A percentile compares a stretch with the other conserved stretches of the same genome.
phyloP scores from a whole-genome alignment of 163 green algal genomes.

The Prototheca cutis region DNA sequence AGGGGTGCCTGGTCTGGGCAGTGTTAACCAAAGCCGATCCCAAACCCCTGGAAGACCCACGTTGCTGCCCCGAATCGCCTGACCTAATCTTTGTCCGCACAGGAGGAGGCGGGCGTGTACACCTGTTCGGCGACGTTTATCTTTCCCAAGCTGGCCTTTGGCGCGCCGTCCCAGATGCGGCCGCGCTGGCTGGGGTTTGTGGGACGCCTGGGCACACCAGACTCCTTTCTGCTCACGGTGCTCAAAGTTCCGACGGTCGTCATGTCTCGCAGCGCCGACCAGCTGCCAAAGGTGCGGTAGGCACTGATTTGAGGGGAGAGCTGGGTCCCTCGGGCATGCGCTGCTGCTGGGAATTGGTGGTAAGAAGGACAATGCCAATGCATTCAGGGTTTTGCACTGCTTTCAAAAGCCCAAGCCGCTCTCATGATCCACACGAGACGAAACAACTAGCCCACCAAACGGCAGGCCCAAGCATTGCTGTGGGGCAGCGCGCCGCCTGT shows the following conservation, averaged over 20 bases:
- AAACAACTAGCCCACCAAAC: too few relatives aligned
- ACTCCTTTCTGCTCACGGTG: constrained; percentile 2
- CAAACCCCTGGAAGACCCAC: neutral
- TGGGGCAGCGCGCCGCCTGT: neutral
- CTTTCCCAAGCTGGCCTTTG: constrained; percentile 4
- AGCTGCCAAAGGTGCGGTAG: constrained; percentile 9
- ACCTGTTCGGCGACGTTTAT: constrained; percentile 1
- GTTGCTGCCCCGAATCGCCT: neutral
- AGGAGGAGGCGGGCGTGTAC: neutral
- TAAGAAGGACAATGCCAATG: too few relatives aligned
- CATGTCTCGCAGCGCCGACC: constrained; percentile 12
- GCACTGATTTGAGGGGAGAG: neutral
- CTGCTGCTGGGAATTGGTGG: neutral
- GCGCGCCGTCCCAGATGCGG: constrained; percentile 1
- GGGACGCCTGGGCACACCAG: neutral
- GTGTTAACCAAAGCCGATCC: neutral
- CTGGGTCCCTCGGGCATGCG: neutral
- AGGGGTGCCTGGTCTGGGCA: neutral
- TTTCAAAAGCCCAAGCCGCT: too few relatives aligned
- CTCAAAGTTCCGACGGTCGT: constrained; percentile 11
- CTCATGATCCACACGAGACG: too few relatives aligned
- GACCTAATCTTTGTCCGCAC: neutral
- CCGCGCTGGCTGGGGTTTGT: constrained; percentile 16
- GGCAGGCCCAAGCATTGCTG: neutral
- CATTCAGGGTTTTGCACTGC: too few relatives aligned